Evolutionary conservation across 306 rosid species (phyloP).

Genomic region (barrel medic (Medicago truncatula)): DNA sequence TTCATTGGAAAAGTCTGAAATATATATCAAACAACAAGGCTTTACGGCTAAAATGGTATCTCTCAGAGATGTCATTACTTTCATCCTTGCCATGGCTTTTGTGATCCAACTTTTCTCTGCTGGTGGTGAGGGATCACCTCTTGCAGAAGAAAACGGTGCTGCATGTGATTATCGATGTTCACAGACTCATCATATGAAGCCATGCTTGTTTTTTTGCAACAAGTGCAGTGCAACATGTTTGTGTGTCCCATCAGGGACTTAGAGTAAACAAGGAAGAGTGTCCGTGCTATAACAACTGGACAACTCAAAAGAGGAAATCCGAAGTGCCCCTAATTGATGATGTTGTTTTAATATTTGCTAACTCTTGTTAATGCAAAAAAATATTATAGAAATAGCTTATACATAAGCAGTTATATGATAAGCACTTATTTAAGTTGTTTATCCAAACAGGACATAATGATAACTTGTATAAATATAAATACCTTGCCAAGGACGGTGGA

Average conservation of each 20-base stretch:
- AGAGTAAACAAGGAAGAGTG: background rate
- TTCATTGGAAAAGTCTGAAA: too few species aligned
- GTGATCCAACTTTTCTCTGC: too few species aligned
- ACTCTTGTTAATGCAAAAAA: too few species aligned
- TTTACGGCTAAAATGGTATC: too few species aligned
- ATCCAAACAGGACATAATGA: conserved; percentile 5
- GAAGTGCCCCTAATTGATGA: background rate
- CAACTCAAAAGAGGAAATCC: background rate
- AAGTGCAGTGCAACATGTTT: background rate
- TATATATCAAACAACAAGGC: too few species aligned
- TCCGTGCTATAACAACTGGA: background rate
- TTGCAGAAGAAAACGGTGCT: too few species aligned
- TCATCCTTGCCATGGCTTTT: too few species aligned
- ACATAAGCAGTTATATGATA: background rate
- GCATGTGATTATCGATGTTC: background rate
- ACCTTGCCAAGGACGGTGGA: conserved; percentile 78
- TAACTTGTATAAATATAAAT: conserved; percentile 38
- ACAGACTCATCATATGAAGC: background rate
- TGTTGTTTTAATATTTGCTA: too few species aligned
- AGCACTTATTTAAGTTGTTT: background rate
- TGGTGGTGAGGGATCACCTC: too few species aligned
- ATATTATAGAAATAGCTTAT: background rate
- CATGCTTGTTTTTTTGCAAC: background rate
- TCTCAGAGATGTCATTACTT: too few species aligned
- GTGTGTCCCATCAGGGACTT: background rate